phyloP scores from a whole-genome alignment of 176 grass and related monocot species.

The Oropetium thomaeum region DNA sequence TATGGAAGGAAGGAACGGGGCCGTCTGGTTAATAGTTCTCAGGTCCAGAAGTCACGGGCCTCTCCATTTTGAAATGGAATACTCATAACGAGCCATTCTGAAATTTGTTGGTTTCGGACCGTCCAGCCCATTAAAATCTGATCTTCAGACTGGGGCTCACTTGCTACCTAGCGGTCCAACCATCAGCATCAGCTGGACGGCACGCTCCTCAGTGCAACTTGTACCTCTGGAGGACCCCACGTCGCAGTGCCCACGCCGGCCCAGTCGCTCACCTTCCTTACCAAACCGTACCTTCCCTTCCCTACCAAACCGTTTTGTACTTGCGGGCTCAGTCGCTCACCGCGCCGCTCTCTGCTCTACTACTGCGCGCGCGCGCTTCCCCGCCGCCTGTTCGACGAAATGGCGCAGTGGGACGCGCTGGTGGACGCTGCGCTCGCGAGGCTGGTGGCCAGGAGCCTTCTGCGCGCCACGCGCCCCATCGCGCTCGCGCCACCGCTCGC shows the following conservation, averaged over 20 bases:
- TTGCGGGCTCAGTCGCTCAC: neutral
- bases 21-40: neutral
- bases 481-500: conserved; percentile 14
- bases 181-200: too few species aligned
- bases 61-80: neutral
- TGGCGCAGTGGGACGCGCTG: conserved; percentile 62
- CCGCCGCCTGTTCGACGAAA: conserved; percentile 41
- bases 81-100: neutral
- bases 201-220: neutral
- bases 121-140: neutral
- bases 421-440: conserved; percentile 48
- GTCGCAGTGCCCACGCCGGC: neutral
- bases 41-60: neutral
- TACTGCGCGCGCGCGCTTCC: neutral
- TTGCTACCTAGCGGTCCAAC: neutral
- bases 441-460: conserved; percentile 59
- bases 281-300: neutral
- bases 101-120: neutral
- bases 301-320: neutral
- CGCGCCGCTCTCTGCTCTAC: neutral
- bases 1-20: too few species aligned
- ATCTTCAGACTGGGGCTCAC: neutral
- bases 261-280: neutral
- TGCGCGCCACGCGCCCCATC: conserved; percentile 63
- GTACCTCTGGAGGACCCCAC: neutral